phyloP scores from a whole-genome alignment of 257 asterid genomes.

The Solanum acaule region DNA sequence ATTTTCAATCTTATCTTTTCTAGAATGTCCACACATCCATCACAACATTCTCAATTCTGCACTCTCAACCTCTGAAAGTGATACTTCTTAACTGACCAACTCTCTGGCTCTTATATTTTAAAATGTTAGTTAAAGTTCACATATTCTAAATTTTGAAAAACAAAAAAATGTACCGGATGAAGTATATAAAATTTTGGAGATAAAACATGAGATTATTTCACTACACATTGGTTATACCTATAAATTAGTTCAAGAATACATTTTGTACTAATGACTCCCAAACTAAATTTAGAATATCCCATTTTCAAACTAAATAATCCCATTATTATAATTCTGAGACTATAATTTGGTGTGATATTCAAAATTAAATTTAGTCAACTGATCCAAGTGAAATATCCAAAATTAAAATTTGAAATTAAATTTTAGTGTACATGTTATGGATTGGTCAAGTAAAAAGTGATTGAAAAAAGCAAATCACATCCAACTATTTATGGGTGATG shows the following conservation, averaged over 20 bases:
- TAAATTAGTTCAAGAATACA: neutral
- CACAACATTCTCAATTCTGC: neutral
- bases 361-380: neutral
- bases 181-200: neutral
- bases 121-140: neutral
- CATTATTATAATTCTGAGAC: no score
- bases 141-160: neutral
- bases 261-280: neutral
- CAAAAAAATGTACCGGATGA: neutral
- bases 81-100: neutral
- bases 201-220: neutral
- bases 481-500: constrained; percentile 3
- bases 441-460: neutral
- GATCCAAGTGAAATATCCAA: neutral
- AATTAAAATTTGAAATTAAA: no score
- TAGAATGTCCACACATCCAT: neutral
- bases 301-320: neutral
- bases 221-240: neutral
- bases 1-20: neutral
- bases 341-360: neutral
- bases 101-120: neutral
- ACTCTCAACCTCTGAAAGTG: neutral
- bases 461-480: constrained; percentile 6
- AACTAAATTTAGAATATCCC: neutral
- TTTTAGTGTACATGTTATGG: neutral